Base-by-base conservation (phyloP, 768 basidiomycete genomes). In the Mycena filopes region DNA sequence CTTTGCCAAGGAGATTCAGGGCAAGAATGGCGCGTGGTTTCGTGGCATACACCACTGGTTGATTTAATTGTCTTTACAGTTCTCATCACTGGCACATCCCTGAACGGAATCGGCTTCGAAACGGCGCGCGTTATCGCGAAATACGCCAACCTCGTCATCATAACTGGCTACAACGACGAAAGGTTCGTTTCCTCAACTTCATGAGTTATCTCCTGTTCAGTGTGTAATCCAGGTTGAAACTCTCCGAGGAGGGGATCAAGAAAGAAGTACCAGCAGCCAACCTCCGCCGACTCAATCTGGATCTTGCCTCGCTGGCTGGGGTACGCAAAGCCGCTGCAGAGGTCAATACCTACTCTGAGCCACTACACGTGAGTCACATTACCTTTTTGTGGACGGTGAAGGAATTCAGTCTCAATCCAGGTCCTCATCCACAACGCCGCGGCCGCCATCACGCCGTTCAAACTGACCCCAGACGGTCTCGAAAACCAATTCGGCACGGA, bases 341-440 rank as follows among this genome's bases (percentile, higher is more conserved):
- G 26, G 49, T 62, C 42, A 62, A 55, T 23, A 11, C 51, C 4
- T 20, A 31, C 43, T n/a, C 50, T 12, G 60, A 62, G 45, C 60
- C 60, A 8, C 18, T 54, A 9, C 51, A 54, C 28, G 51, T 41
- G 11, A 12, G 38, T 8, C 23, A 3, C 6, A 1, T 15, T 16
- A 26, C 5, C 15, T 36, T 15, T 2, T 36, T 9, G 10, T 36
- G 36, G 36, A 25, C 3, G 4, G 4, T n/a, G n/a, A n/a, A 9
- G 15, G 23, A 25, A 4, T 28, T 28, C 3, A 48, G 25, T 5
- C n/a, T 5, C 2, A n/a, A 6, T 31, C 20, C n/a, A 62, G 51
- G 51, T 62, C 2, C 36, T 62, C 25, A 47, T 62, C 51, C 26
- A 62, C 43, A 62, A 62, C 33, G 60, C 60, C 25, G 60, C 60